Evolutionary conservation across 345 rosid species (phyloP), one percentile per base, ranked within the genome.

Genomic region (Euclidium syriacum): DNA sequence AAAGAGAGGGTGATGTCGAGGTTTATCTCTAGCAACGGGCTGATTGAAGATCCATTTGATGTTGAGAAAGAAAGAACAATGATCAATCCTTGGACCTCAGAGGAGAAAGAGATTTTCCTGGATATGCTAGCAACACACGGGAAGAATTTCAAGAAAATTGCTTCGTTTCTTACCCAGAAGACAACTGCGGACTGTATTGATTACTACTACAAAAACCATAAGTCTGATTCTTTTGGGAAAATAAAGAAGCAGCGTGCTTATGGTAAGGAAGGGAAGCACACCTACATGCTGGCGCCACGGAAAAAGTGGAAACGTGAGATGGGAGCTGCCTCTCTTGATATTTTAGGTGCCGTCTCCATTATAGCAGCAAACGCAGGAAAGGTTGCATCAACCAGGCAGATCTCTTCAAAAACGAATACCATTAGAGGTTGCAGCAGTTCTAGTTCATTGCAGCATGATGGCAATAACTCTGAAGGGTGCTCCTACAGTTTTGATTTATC

Each of bases 131-230:
- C 85, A 5, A 40, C 64, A 23, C 82, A 77, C 47, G 97, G 99
- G 67, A 95, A 95, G 76, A 86, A 90, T 77, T 95, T 95, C 72
- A 68, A 73, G 49, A 87, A 78, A 77, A 86, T 95, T 67, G 89
- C 97, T 72, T 77, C 96, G 19, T 90, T 71, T 76, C 87, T 95
- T 52, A 83, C 84, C 51, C 86, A 88, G 66, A 95, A 90, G 79
- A 87, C 87, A 40, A 90, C 91, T 71, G 97, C 99, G 15, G 97
- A 88, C 72, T 95, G 99, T 69, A 85, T 95, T 29, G 87, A 90
- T 68, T 95, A 90, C 73, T 95, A 95, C 76, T 95, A 90, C 81
- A 95, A 90, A 70, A 95, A 95, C 68, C 99, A 88, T 79, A 95
- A 95, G 65, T 86, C 97, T 62, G 99, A 85, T 74, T 70, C 77